Evolutionary conservation across 352 stramenopile genomes (phyloP).

Genomic region (Globisporangium carolinianum): DNA sequence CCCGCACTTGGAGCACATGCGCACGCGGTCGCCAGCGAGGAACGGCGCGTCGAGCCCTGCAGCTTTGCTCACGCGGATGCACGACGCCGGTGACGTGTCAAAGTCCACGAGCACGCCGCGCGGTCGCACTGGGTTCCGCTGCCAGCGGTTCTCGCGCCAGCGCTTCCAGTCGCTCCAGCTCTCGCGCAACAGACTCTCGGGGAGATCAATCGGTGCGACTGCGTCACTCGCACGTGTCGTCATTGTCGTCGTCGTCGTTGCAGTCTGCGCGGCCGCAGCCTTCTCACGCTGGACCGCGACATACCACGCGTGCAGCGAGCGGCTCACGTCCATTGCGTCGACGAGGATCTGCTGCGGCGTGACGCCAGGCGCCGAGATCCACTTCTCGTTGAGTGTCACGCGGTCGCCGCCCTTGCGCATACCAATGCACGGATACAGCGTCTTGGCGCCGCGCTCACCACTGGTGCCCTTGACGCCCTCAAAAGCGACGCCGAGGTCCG

Average conservation of each 20-base stretch:
- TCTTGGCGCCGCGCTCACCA: conserved; percentile 75
- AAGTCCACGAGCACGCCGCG: conserved; percentile 92
- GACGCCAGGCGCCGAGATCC: conserved; percentile 81
- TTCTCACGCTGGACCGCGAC: conserved; percentile 35
- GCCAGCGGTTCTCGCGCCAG: conserved; percentile 80
- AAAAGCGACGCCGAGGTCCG: conserved; percentile 96
- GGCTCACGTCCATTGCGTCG: conserved; percentile 87
- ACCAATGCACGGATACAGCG: conserved; percentile 95
- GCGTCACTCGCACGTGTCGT: neutral
- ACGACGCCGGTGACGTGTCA: conserved; percentile 87
- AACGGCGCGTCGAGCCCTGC: conserved; percentile 88
- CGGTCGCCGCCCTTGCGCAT: conserved; percentile 93
- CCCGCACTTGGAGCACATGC: conserved; percentile 91
- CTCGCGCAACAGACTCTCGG: conserved; percentile 48
- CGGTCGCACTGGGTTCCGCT: conserved; percentile 70
- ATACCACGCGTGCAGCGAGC: conserved; percentile 83
- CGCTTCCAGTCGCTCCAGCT: conserved; percentile 83
- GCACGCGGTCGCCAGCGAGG: conserved; percentile 91
- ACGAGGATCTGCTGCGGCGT: conserved; percentile 64
- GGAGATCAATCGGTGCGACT: conserved; percentile 28
- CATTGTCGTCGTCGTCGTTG: conserved; percentile 1
- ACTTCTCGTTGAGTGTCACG: conserved; percentile 95
- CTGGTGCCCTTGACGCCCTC: conserved; percentile 89
- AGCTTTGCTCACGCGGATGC: conserved; percentile 82
- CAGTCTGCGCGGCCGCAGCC: neutral